Conservation (phyloP, 202 grass and related monocot species). For the Digitaria exilis region DNA sequence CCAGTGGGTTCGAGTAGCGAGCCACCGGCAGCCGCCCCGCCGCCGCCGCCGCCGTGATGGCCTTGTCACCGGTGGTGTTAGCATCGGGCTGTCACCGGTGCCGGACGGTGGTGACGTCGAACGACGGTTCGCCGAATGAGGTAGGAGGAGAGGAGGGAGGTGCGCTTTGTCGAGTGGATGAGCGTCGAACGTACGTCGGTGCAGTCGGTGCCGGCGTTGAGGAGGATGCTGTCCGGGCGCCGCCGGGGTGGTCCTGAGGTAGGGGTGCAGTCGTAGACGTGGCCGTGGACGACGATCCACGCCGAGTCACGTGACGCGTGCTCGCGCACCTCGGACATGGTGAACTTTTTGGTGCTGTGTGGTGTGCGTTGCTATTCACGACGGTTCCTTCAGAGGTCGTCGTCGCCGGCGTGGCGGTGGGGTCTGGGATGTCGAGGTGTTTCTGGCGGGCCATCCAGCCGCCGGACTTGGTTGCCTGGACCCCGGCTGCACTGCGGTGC, state of each 20-base stretch:
- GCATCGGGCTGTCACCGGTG: neutral
- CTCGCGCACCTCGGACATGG: slow-evolving; percentile 81
- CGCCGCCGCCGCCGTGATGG: neutral
- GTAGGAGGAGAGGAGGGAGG: slow-evolving; percentile 68
- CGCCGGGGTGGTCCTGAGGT: slow-evolving; percentile 83
- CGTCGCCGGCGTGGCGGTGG: neutral
- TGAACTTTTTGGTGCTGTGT: slow-evolving; percentile 8
- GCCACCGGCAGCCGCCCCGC: neutral
- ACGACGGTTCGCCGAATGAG: slow-evolving; percentile 74
- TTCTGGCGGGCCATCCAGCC: slow-evolving; percentile 88
- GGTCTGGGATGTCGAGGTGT: slow-evolving; percentile 49
- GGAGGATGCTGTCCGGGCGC: slow-evolving; percentile 91
- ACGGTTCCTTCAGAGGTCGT: slow-evolving; percentile 35
- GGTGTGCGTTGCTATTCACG: neutral
- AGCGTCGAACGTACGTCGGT: slow-evolving; percentile 93
- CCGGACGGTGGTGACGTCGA: slow-evolving; percentile 31
- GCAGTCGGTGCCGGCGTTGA: slow-evolving; percentile 87
- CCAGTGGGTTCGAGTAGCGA: slow-evolving; percentile 57
- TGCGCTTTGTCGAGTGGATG: slow-evolving; percentile 94
- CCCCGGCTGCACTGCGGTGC: slow-evolving; percentile 85
- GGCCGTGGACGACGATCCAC: slow-evolving; percentile 88
- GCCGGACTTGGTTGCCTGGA: slow-evolving; percentile 72
- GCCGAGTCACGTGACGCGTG: slow-evolving; percentile 67
- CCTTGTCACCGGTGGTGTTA: neutral
- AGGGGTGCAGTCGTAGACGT: slow-evolving; percentile 85